Base-by-base conservation (phyloP, 371 early-diverging fungal genomes). In the Mortierella sp. region DNA sequence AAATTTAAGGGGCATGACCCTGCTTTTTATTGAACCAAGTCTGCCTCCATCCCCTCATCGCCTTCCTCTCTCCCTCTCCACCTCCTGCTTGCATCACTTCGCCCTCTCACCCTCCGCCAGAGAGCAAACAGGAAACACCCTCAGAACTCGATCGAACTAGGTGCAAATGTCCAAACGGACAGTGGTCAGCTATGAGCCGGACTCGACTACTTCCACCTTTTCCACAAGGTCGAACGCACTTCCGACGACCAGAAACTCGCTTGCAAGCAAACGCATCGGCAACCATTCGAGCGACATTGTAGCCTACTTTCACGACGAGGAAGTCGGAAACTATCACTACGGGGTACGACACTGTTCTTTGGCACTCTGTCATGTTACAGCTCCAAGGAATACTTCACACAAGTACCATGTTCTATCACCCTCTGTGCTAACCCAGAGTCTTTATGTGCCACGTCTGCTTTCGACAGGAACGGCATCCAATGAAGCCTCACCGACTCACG, bases 401-500 rank as follows among this genome's bases (percentile, higher is more conserved):
- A n/a, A n/a, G n/a, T n/a, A n/a, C n/a, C n/a, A n/a, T n/a, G n/a
- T n/a, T n/a, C n/a, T n/a, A n/a, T n/a, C n/a, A n/a, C n/a, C n/a
- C n/a, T n/a, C n/a, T n/a, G n/a, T 7, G 34, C 10, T 34, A 10
- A 34, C 34, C 4, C 34, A 10, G 34, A 34, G 34, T 34, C 34
- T 34, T 34, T 34, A 4, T 34, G 10, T 34, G 34, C 4, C 34
- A 34, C 10, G 34, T n/a, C n/a, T n/a, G 10, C 34, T 4, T 54
- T 55, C 19, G 43, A 54, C 71, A 90, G 89, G 87, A 88, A 70
- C 82, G 85, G 28, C 98, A 98, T 81, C 98, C 98, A 1, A 98
- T 98, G 98, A 98, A 98, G 68, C 98, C 98, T 1, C 95, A 95
- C 72, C 90, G 98, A 56, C 83, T 97, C 43, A 90, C 93, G 12